Evolutionary conservation across 2,329 filamentous ascomycete genomes (phyloP), one percentile per base, ranked within the genome.

Genomic region (Aureobasidium namibiae): DNA sequence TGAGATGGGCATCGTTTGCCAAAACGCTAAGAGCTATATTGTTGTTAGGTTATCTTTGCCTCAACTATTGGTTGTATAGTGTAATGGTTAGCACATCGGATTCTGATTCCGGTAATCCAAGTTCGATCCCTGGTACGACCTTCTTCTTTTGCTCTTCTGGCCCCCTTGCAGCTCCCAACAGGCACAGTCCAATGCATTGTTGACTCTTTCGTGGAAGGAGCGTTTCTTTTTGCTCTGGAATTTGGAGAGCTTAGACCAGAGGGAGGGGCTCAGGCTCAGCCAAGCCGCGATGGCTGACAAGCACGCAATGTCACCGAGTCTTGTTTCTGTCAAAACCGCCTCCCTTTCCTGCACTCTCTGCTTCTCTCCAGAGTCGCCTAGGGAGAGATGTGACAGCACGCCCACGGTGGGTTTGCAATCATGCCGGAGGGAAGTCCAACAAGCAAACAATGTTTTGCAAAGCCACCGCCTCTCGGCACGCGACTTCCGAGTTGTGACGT

Each of bases 381-480:
- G n/a, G 13, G 48, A 41, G 14, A 29, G 14, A 16, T 13, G 1
- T 21, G 16, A 21, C 16, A 29, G 16, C 24, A 41, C 16, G 7
- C 8, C 33, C n/a, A 31, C 36, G 49, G 49, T 21, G 36, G 41
- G 49, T 31, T 18, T 31, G 7, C 31, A 26, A 14, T 31, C 5
- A 5, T 21, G 29, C 38, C 52, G 39, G 24, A 14, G 11, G 38
- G 18, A 24, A 11, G 39, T 7, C 18, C 29, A 44, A 56, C 52
- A 21, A 56, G 52, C 52, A 56, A 56, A 23, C 52, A 44, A 44
- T 56, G 16, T 33, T 44, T 29, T 41, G 52, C 53, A 46, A 39
- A 56, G 53, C 53, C 41, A 46, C 53, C 84, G 39, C 76, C 65
- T n/a, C 65, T 66, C 59, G 65, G 64, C 54, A 58, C 44, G 54